phyloP scores from a whole-genome alignment of 768 basidiomycete species.

The Rhodosporidiobolus odoratus region DNA sequence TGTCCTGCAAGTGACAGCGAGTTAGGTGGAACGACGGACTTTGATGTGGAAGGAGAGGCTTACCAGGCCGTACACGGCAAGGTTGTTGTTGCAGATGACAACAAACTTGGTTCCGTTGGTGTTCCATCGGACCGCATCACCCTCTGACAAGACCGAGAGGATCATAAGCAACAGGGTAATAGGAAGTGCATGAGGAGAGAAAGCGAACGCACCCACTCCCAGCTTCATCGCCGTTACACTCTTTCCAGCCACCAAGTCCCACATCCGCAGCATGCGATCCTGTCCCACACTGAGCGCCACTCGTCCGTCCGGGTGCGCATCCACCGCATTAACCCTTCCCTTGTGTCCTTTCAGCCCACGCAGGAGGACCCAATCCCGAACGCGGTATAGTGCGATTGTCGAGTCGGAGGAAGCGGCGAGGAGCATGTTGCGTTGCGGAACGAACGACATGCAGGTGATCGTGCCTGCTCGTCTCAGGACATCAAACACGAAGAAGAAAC shows the following conservation, averaged over 20 bases:
- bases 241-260: slow-evolving; percentile 77
- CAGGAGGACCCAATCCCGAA: slow-evolving; percentile 88
- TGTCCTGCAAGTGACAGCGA: slow-evolving; percentile 55
- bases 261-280: slow-evolving; percentile 87
- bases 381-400: slow-evolving; percentile 79
- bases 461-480: slow-evolving; percentile 11
- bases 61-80: slow-evolving; percentile 81
- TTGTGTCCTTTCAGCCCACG: slow-evolving; percentile 87
- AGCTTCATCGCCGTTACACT: slow-evolving; percentile 76
- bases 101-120: slow-evolving; percentile 68
- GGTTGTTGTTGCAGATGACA: slow-evolving; percentile 66
- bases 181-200: not conserved
- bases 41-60: slow-evolving; percentile 27
- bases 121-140: slow-evolving; percentile 87
- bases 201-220: slow-evolving; percentile 62
- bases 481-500: not conserved
- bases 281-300: slow-evolving; percentile 85
- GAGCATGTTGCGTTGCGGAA: slow-evolving; percentile 77
- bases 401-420: slow-evolving; percentile 90
- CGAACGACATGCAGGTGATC: slow-evolving; percentile 34
- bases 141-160: slow-evolving; percentile 56
- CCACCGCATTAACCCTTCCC: slow-evolving; percentile 79
- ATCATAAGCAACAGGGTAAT: not conserved
- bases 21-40: not conserved
- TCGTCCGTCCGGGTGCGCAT: slow-evolving; percentile 88